A percentile compares a stretch with the other conserved stretches of the same genome.
Conservation (phyloP, 768 basidiomycete species). For the Amanita pseudoporphyria region DNA sequence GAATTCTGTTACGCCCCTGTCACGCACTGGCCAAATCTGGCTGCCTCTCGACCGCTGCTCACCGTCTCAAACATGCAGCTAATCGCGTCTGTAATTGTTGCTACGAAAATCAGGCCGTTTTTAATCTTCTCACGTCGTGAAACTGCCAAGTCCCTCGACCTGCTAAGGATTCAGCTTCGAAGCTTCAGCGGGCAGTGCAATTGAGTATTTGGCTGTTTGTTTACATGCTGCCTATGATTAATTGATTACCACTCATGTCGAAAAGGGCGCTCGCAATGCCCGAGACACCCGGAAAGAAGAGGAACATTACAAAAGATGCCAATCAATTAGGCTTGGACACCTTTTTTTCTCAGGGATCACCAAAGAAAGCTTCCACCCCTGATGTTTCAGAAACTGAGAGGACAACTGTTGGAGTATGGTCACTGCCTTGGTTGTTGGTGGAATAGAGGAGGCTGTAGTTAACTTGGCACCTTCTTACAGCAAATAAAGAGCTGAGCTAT, state of each 20-base stretch:
- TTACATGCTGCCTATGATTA: neutral
- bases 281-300: constrained; percentile 5
- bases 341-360: neutral
- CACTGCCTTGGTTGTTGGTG: neutral
- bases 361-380: neutral
- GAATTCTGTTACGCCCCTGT: too few relatives aligned
- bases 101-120: too few relatives aligned
- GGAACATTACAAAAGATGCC: neutral
- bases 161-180: neutral
- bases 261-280: neutral
- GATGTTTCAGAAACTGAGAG: neutral
- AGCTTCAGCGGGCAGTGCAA: neutral
- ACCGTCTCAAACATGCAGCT: too few relatives aligned
- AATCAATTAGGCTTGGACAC: neutral
- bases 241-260: neutral
- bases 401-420: neutral
- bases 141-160: too few relatives aligned
- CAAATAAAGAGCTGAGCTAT: neutral
- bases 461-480: neutral
- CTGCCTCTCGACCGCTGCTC: too few relatives aligned
- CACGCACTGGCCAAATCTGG: too few relatives aligned
- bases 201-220: neutral
- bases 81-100: too few relatives aligned
- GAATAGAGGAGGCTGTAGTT: neutral
- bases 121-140: too few relatives aligned